phyloP scores from a whole-genome alignment of 257 asterid species.

The Salvia hispanica region DNA sequence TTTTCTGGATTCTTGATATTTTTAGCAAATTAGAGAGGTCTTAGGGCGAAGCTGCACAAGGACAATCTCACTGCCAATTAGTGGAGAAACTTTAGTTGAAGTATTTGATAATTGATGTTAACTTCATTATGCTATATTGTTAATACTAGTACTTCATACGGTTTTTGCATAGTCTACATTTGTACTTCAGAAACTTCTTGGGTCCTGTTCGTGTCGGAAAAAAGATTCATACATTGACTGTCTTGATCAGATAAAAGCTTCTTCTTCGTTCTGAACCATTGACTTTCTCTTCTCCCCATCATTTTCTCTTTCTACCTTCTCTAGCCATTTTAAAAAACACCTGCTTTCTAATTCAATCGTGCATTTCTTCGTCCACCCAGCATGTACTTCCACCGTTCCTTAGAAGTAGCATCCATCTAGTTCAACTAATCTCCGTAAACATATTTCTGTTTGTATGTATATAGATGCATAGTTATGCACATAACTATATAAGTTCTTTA shows the following conservation, averaged over 20 bases:
- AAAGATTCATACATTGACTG: slow-evolving; percentile 1
- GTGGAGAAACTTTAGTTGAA: background rate
- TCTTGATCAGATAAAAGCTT: slow-evolving; percentile 11
- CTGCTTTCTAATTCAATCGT: slow-evolving; percentile 7
- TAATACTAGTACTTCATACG: background rate
- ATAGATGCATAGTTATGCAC: too few relatives aligned
- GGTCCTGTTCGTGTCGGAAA: slow-evolving; percentile 1
- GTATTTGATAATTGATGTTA: slow-evolving; percentile 11
- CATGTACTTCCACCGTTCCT: background rate
- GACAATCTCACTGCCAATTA: slow-evolving; percentile 10
- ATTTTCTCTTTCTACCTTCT: background rate
- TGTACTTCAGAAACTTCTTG: background rate
- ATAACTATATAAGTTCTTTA: background rate
- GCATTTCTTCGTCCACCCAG: slow-evolving; percentile 1
- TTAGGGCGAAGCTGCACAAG: background rate
- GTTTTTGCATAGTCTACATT: background rate
- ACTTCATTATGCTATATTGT: slow-evolving; percentile 2
- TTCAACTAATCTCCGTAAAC: background rate
- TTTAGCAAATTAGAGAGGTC: slow-evolving; percentile 22
- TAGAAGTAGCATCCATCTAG: background rate
- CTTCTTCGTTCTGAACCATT: background rate
- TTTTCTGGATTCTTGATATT: background rate
- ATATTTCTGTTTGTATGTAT: background rate
- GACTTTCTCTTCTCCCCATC: slow-evolving; percentile 12
- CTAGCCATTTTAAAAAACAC: slow-evolving; percentile 16